These are phyloP conservation scores for Cyclotella kingstonii DNA, from an alignment of 108 stramenopile species.

Conservation along the genomic window DNA sequence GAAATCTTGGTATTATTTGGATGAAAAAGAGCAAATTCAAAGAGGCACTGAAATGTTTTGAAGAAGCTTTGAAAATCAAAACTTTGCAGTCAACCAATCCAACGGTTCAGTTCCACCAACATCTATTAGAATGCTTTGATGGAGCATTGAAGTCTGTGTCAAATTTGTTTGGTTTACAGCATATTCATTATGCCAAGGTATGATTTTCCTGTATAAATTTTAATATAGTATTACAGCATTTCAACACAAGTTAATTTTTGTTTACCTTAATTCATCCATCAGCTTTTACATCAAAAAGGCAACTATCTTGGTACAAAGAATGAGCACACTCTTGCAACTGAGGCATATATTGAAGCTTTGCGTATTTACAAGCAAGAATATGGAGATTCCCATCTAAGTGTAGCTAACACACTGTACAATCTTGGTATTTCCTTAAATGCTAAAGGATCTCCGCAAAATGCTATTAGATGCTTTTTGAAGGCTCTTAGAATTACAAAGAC, in stretches of 20 bases:
- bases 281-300: constrained; percentile 47
- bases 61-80: constrained; percentile 40
- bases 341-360: constrained; percentile 41
- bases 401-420: constrained; percentile 51
- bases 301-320: constrained; percentile 32
- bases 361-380: constrained; percentile 45
- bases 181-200: constrained; percentile 36
- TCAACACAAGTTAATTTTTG: not conserved
- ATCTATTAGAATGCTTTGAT: constrained; percentile 47
- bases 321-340: constrained; percentile 41
- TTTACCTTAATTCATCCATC: not conserved
- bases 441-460: constrained; percentile 50
- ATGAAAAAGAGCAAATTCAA: constrained; percentile 32
- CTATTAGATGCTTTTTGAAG: constrained; percentile 43
- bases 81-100: constrained; percentile 15
- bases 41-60: constrained; percentile 33
- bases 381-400: constrained; percentile 48
- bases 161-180: constrained; percentile 29
- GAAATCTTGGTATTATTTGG: constrained; percentile 38
- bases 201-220: no score
- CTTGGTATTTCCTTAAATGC: constrained; percentile 53
- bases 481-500: constrained; percentile 39
- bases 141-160: constrained; percentile 44
- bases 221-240: not conserved
- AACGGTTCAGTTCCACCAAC: constrained; percentile 14